phyloP scores from a whole-genome alignment of 495 filamentous ascomycete species.

The Podospora appendiculata region DNA sequence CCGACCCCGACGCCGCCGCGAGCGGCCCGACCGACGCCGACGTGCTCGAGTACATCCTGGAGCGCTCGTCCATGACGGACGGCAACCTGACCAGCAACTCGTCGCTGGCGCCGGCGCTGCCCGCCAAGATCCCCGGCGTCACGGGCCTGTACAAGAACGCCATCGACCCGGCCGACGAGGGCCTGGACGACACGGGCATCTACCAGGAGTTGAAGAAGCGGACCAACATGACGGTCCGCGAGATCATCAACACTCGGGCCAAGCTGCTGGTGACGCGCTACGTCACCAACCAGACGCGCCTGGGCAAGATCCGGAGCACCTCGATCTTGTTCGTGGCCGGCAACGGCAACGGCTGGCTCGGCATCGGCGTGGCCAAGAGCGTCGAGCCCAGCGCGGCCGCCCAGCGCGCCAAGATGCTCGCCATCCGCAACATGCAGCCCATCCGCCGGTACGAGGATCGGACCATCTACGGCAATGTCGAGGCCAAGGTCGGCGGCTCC shows the following conservation, averaged over 20 bases:
- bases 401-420: conserved; percentile 60
- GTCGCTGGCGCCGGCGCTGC: conserved; percentile 33
- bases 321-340: conserved; percentile 74
- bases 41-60: conserved; percentile 33
- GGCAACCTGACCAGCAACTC: conserved; percentile 25
- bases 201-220: conserved; percentile 51
- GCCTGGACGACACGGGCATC: conserved; percentile 31
- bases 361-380: conserved; percentile 83
- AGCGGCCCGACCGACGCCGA: conserved; percentile 38
- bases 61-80: conserved; percentile 31
- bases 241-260: conserved; percentile 47
- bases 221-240: conserved; percentile 54
- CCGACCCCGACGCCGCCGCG: conserved; percentile 26
- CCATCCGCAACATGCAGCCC: conserved; percentile 80
- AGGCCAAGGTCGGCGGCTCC: conserved; percentile 77
- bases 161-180: conserved; percentile 33
- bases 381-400: conserved; percentile 57
- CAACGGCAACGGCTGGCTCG: conserved; percentile 75
- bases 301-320: conserved; percentile 75
- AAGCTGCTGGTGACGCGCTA: conserved; percentile 62
- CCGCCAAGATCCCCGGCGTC: conserved; percentile 36
- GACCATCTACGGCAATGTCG: conserved; percentile 82
- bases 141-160: conserved; percentile 40
- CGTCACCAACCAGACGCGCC: conserved; percentile 89
- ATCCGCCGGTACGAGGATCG: conserved; percentile 82